A percentile compares a stretch with the other conserved stretches of the same genome.
phyloP scores from a whole-genome alignment of 1,139 yeast genomes.

The Suhomyces chickasaworum region DNA sequence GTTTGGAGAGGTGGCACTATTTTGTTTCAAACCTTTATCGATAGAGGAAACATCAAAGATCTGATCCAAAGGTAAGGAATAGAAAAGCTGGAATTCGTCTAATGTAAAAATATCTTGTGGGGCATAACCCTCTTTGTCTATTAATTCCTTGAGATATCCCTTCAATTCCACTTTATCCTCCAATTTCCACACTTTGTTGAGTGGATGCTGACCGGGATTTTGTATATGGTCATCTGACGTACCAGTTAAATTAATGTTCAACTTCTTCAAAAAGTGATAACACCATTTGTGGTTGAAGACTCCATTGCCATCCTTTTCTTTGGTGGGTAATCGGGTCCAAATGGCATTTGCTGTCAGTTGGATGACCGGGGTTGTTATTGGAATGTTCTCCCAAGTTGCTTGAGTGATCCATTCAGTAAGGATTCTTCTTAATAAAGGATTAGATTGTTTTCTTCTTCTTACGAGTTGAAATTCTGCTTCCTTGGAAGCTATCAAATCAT shows the following conservation, averaged over 20 bases:
- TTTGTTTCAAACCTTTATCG: conserved; percentile 47
- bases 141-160: conserved; percentile 35
- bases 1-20: conserved; percentile 50
- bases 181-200: conserved; percentile 62
- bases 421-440: conserved; percentile 57
- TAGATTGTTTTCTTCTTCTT: conserved; percentile 57
- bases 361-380: conserved; percentile 63
- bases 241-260: conserved; percentile 55
- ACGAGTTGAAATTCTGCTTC: conserved; percentile 58
- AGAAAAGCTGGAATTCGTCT: conserved; percentile 63
- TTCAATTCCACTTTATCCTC: conserved; percentile 56
- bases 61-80: conserved; percentile 63
- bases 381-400: conserved; percentile 66
- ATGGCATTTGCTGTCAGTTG: conserved; percentile 66
- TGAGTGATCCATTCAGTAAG: conserved; percentile 71
- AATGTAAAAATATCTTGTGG: conserved; percentile 60
- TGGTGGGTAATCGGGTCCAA: conserved; percentile 60
- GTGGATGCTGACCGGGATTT: conserved; percentile 36
- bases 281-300: conserved; percentile 70
- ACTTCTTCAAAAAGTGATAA: conserved; percentile 54
- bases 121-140: conserved; percentile 37
- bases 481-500: conserved; percentile 58
- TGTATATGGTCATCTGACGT: conserved; percentile 42
- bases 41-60: conserved; percentile 51
- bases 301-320: conserved; percentile 62